A percentile compares a stretch with the other conserved stretches of the same genome.
phyloP scores from a whole-genome alignment of 2,329 filamentous ascomycete species.

The Colletotrichum aenigma region DNA sequence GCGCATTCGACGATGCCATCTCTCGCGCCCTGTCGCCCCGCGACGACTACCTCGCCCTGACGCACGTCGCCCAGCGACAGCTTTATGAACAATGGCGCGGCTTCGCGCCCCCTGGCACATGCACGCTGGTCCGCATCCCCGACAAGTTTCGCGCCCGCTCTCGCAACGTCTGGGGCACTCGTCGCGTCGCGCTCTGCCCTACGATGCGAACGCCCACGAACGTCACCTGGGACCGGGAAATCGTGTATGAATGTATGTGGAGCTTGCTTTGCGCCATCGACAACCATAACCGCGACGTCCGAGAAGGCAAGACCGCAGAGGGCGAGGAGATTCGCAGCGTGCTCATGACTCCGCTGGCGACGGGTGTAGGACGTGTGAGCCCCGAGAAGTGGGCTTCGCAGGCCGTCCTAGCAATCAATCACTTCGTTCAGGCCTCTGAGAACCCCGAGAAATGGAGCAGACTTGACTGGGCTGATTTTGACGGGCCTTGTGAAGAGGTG shows the following conservation, averaged over 20 bases:
- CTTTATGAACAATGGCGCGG: slow-evolving; percentile 53
- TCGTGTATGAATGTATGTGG: slow-evolving; percentile 60
- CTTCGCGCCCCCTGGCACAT: slow-evolving; percentile 54
- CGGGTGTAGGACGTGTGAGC: slow-evolving; percentile 49
- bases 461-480: slow-evolving; percentile 39
- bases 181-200: slow-evolving; percentile 53
- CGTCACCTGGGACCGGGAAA: slow-evolving; percentile 53
- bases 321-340: slow-evolving; percentile 40
- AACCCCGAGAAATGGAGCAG: slow-evolving; percentile 44
- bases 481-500: slow-evolving; percentile 28
- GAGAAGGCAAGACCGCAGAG: neutral
- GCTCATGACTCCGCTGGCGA: slow-evolving; percentile 57
- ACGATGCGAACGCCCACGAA: slow-evolving; percentile 53
- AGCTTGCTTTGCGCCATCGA: slow-evolving; percentile 53
- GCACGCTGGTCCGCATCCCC: slow-evolving; percentile 51
- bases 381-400: slow-evolving; percentile 54
- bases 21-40: slow-evolving; percentile 49
- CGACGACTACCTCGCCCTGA: slow-evolving; percentile 51
- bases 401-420: slow-evolving; percentile 53
- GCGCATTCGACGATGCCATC: slow-evolving; percentile 59
- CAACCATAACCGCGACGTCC: slow-evolving; percentile 43
- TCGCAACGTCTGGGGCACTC: slow-evolving; percentile 43
- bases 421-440: slow-evolving; percentile 52
- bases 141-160: slow-evolving; percentile 33
- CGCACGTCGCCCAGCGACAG: slow-evolving; percentile 43